Base-by-base conservation (phyloP, 257 asterid species). In the Penstemon davidsonii region DNA sequence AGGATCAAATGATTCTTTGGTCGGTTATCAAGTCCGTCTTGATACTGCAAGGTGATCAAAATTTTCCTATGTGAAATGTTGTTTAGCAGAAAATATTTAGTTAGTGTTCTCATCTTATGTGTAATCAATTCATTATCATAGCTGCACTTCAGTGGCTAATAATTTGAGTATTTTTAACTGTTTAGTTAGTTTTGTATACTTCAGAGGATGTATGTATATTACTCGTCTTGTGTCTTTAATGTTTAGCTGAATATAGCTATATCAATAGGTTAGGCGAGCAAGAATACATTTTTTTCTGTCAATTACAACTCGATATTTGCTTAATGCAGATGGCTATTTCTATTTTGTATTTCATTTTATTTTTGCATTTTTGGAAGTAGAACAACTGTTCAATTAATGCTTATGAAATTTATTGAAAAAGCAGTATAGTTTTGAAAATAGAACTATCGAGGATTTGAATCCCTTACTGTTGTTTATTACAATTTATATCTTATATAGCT, bases 21-120 rank as follows among this genome's bases (percentile, higher is more conserved):
- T 93, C 75, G 99, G 99, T 78, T 93, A 93, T 84, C 96, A 93
- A 74, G 97, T 93, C 67, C 99, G 99, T 70, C 96, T 93, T 54
- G 97, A 93, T 79, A 93, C 86, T 77, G 97, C 99, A 69, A 87
- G 99, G 99, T 93, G 82, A 81, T 71, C 60, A 65, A 42, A 7
- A 59, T 72, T 19, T 73, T 45, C 64, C 53, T 72, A 49, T 54
- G 3, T 36, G 62, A 50, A 62, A 58, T 58, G 40, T 37, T 53
- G 18, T 65, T 71, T 70, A 57, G 62, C 62, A 67, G 65, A 44
- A 68, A 33, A 68, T 62, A 57, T 25, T 44, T 15, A 52, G 54
- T 71, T 79, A 66, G 73, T 64, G 53, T 70, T n/a, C 36, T 63
- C 55, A 58, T 66, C 15, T 54, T 15, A 33, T 39, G 62, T 68